Evolutionary conservation across 129 eudicot genomes (phyloP).

Genomic region (Tagetes erecta): DNA sequence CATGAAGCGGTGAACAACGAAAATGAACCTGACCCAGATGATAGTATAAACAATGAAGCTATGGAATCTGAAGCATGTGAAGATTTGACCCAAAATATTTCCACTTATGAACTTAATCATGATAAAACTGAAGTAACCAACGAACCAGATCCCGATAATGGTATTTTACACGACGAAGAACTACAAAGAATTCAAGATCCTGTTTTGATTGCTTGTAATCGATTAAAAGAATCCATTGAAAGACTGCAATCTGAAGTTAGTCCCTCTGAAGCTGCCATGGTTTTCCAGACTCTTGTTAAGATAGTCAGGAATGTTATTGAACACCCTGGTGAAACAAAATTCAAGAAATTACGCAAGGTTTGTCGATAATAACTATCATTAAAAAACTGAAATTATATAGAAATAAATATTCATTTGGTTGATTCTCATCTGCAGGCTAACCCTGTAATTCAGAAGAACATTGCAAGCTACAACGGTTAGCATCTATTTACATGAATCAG

Average conservation of each 20-base stretch:
- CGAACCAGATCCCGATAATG: conserved; percentile 63
- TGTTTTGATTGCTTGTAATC: conserved; percentile 52
- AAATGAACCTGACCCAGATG: conserved; percentile 54
- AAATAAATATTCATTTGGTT: background rate
- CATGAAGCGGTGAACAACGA: background rate
- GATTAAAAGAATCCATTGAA: conserved; percentile 62
- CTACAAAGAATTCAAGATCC: conserved; percentile 86
- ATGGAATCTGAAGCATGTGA: conserved; percentile 40
- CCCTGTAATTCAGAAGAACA: conserved; percentile 71
- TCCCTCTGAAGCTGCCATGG: conserved; percentile 45
- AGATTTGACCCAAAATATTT: conserved; percentile 14
- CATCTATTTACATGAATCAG: conserved; percentile 8
- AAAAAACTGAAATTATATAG: background rate
- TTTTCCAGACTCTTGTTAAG: conserved; percentile 71
- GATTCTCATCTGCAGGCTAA: conserved; percentile 59
- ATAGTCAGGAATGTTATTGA: conserved; percentile 79
- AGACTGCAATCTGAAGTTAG: conserved; percentile 60
- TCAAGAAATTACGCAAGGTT: conserved; percentile 86
- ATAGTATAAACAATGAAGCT: conserved; percentile 23
- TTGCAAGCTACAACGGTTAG: conserved; percentile 66
- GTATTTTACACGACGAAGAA: conserved; percentile 41
- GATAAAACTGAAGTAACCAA: conserved; percentile 19
- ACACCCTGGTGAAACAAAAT: conserved; percentile 77
- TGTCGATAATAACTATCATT: conserved; percentile 2
- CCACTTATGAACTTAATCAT: conserved; percentile 36